phyloP scores from a whole-genome alignment of 371 early-diverging fungal genomes.

The Mortierella sp. region DNA sequence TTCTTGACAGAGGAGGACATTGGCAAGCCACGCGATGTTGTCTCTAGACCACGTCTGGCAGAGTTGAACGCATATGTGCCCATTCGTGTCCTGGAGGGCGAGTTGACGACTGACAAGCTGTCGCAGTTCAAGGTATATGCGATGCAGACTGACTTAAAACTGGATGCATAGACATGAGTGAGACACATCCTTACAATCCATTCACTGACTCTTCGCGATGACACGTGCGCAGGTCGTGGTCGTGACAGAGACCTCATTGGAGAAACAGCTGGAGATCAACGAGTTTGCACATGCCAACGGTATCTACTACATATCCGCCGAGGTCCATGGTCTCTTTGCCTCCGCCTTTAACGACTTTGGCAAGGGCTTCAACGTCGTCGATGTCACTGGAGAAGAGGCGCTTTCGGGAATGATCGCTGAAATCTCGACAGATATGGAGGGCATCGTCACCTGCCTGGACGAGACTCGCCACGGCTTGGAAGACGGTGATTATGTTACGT shows the following conservation, averaged over 20 bases:
- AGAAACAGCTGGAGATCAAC: constrained; percentile 90
- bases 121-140: constrained; percentile 74
- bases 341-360: constrained; percentile 98
- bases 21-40: constrained; percentile 91
- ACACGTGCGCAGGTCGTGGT: constrained; percentile 79
- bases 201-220: no score
- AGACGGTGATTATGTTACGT: constrained; percentile 96
- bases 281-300: constrained; percentile 85
- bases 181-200: no score
- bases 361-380: constrained; percentile 88
- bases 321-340: constrained; percentile 96
- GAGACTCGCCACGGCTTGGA: constrained; percentile 97
- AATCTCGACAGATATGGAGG: constrained; percentile 84
- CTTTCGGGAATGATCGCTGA: constrained; percentile 95
- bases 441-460: constrained; percentile 96
- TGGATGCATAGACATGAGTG: no score
- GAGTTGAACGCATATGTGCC: constrained; percentile 99
- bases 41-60: constrained; percentile 86
- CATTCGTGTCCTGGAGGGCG: constrained; percentile 83
- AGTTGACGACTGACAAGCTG: constrained; percentile 78
- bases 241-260: constrained; percentile 81
- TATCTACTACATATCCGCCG: constrained; percentile 95
- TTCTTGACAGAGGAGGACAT: constrained; percentile 92
- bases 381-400: constrained; percentile 96
- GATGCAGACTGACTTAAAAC: not conserved